Evolutionary conservation across 169 alveolate genomes (phyloP), one percentile per base, ranked within the genome.

Genomic region (Condylostoma magnum): DNA sequence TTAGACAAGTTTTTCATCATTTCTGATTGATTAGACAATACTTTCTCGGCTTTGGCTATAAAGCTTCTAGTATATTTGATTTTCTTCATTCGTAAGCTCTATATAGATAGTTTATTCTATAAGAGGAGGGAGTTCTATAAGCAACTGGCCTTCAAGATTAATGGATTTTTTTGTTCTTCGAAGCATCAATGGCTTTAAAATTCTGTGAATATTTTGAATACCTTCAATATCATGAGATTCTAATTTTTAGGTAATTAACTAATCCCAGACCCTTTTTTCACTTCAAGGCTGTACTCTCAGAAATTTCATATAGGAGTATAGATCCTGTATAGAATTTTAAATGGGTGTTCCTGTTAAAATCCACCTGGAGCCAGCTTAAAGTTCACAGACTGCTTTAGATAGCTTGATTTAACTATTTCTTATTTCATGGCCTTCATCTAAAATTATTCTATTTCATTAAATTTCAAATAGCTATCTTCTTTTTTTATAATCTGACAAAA

Each of bases 281-380:
- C 86, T 83, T 92, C 93, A 77, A 51, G 94, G 95, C 38, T 88
- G 91, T 27, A 94, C 89, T 74, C 92, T 89, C 47, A 96, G 79
- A 71, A 93, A 94, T 65, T 92, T 82, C 10, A 95, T 72, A 37
- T 94, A 76, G 25, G 96, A 85, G 77, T 89, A 96, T 36, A 94
- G 80, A 68, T 96, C 99, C 56, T 82, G 84, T 12, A 96, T 54
- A 41, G 92, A 86, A 81, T 96, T 96, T 69, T 95, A 93, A 38
- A 96, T 79, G 6, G 99, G 99, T 18, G 99, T 94, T 38, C 98
- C 99, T 22, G 99, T 94, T 80, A 94, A 77, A 70, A 90, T 79
- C 93, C 96, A 90, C 74, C 92, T 90, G 86, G 90, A 79, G 50
- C 79, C 87, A 4, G 95, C 95, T 56, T 90, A 71, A 43, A 95